Evolutionary conservation across 345 rosid genomes (phyloP).

Genomic region (Bruguiera sexangula): DNA sequence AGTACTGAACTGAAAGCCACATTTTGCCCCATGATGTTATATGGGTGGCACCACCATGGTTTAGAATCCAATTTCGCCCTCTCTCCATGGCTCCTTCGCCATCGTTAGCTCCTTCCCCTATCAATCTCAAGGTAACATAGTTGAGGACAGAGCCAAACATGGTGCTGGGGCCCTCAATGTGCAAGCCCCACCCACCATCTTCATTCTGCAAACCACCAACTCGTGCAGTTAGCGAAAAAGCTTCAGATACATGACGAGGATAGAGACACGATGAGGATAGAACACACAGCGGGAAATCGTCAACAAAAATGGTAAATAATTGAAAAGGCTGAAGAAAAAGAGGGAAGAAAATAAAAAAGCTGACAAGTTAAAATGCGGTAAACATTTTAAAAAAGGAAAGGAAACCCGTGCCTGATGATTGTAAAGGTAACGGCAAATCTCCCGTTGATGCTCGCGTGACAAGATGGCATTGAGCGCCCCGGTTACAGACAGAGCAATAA

Average conservation of each 20-base stretch:
- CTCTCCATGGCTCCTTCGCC: slow-evolving; percentile 78
- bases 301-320: neutral
- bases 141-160: slow-evolving; percentile 93
- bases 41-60: slow-evolving; percentile 88
- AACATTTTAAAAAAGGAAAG: neutral
- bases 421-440: slow-evolving; percentile 83
- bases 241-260: too few relatives aligned
- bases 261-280: too few relatives aligned
- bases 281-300: too few relatives aligned
- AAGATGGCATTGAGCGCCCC: slow-evolving; percentile 81
- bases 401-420: slow-evolving; percentile 69
- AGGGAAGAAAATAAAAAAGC: neutral
- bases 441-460: slow-evolving; percentile 65
- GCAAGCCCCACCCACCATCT: slow-evolving; percentile 99
- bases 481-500: slow-evolving; percentile 69
- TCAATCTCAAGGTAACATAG: slow-evolving; percentile 84
- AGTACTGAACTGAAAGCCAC: slow-evolving; percentile 93
- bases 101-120: slow-evolving; percentile 90
- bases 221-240: too few relatives aligned
- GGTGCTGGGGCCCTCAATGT: slow-evolving; percentile 95
- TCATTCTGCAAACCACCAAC: slow-evolving; percentile 55
- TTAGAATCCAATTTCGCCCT: slow-evolving; percentile 81
- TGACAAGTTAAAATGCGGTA: neutral
- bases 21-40: slow-evolving; percentile 95
- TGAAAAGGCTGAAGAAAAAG: neutral